Evolutionary conservation across 495 filamentous ascomycete species (phyloP).

Genomic region (Penicillium tannophilum): DNA sequence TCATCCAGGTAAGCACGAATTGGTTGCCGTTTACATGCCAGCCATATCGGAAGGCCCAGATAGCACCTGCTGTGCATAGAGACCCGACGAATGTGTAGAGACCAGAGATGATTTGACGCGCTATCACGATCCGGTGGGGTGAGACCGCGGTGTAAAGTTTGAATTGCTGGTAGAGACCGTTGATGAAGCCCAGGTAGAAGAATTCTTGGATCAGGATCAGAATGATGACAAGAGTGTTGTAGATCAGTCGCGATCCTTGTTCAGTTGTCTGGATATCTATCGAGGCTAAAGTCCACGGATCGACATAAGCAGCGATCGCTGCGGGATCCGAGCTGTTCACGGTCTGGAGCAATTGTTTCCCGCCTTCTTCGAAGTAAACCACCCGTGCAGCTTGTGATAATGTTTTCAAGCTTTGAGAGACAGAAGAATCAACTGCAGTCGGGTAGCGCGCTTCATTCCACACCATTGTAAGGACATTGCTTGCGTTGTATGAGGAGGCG

Average conservation of each 20-base stretch:
- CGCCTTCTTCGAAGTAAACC: conserved; percentile 36
- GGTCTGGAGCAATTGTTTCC: conserved; percentile 27
- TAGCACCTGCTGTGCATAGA: conserved; percentile 45
- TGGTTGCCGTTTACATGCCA: conserved; percentile 52
- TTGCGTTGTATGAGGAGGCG: conserved; percentile 40
- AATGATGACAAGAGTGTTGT: conserved; percentile 55
- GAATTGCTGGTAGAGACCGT: conserved; percentile 45
- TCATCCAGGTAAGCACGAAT: conserved; percentile 49
- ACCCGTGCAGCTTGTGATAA: conserved; percentile 39
- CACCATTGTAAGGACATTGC: conserved; percentile 42
- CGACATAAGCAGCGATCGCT: conserved; percentile 37
- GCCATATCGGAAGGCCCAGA: conserved; percentile 52
- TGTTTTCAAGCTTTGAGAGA: conserved; percentile 29
- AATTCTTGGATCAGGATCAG: conserved; percentile 55
- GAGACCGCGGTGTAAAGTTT: conserved; percentile 42
- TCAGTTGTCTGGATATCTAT: conserved; percentile 48
- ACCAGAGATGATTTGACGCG: conserved; percentile 40
- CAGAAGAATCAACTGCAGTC: conserved; percentile 35
- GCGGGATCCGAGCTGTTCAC: conserved; percentile 32
- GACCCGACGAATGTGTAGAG: conserved; percentile 50
- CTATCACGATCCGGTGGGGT: conserved; percentile 43
- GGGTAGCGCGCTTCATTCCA: conserved; percentile 58
- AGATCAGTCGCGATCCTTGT: conserved; percentile 52
- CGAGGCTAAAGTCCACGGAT: conserved; percentile 43
- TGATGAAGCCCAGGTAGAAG: conserved; percentile 50